Percentiles rank a stretch among this genome's conserved stretches.
These are phyloP conservation scores for Phytophthora pseudosyringae DNA, from an alignment of 352 stramenopile genomes.

Conservation along the genomic window DNA sequence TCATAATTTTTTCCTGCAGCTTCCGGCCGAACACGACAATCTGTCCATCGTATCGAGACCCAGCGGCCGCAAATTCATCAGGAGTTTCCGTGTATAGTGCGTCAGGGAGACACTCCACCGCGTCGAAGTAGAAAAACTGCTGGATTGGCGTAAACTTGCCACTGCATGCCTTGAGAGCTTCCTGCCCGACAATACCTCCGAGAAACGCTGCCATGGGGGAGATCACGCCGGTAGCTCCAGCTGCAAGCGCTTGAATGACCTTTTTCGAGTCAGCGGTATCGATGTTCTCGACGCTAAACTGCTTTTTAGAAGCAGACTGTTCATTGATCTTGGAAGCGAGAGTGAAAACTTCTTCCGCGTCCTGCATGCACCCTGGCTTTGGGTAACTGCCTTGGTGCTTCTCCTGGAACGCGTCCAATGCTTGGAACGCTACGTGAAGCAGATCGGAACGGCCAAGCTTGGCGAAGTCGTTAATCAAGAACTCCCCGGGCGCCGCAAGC, in stretches of 20 bases:
- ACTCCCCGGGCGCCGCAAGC: constrained; percentile 91
- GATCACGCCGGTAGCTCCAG: constrained; percentile 91
- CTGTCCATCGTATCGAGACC: constrained; percentile 94
- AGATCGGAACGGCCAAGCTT: constrained; percentile 95
- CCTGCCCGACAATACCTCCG: constrained; percentile 97
- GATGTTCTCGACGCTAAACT: constrained; percentile 68
- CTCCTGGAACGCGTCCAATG: constrained; percentile 85
- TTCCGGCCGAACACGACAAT: constrained; percentile 90
- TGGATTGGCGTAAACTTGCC: constrained; percentile 99
- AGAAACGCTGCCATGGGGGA: constrained; percentile 97
- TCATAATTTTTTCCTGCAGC: constrained; percentile 85
- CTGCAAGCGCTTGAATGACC: constrained; percentile 81
- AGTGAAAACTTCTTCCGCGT: constrained; percentile 89
- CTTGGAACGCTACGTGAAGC: constrained; percentile 92
- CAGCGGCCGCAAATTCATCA: constrained; percentile 68
- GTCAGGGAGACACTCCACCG: constrained; percentile 95
- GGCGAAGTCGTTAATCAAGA: constrained; percentile 98
- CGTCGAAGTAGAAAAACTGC: constrained; percentile 99
- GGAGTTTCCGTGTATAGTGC: constrained; percentile 48
- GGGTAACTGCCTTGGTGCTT: constrained; percentile 83
- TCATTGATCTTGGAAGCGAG: constrained; percentile 79
- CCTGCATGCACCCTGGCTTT: constrained; percentile 82
- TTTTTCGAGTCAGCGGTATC: constrained; percentile 75
- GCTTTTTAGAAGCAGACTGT: constrained; percentile 69
- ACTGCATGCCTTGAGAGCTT: constrained; percentile 98